Percentiles rank a stretch among this genome's conserved stretches.
These are phyloP conservation scores for Diaporthe caulivora DNA, from an alignment of 2,329 filamentous ascomycete genomes.

Conservation along the genomic window DNA sequence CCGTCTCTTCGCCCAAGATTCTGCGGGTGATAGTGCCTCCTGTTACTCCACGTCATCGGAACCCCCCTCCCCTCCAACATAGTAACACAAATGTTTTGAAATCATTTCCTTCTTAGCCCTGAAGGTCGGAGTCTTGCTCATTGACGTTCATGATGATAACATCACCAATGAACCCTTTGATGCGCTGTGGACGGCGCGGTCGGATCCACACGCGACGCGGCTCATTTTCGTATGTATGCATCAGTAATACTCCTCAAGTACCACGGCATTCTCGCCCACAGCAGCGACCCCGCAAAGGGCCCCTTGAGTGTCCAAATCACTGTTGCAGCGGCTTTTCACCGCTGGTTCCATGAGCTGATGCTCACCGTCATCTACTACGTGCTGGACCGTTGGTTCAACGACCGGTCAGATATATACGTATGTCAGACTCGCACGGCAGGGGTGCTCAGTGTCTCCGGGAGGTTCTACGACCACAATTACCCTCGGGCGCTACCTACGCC, in stretches of 20 bases:
- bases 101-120: neutral
- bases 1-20: neutral
- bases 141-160: neutral
- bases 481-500: too few species aligned
- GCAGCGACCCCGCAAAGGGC: neutral
- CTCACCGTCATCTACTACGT: neutral
- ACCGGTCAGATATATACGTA: neutral
- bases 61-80: too few species aligned
- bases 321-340: conserved; percentile 16
- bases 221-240: neutral
- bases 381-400: neutral
- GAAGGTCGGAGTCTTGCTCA: too few species aligned
- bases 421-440: neutral
- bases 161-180: neutral
- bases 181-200: neutral
- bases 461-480: too few species aligned
- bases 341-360: conserved; percentile 6
- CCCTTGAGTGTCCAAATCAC: neutral
- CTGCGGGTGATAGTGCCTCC: neutral
- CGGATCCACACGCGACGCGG: neutral
- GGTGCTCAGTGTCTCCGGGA: neutral
- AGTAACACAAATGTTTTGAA: too few species aligned
- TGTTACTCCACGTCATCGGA: neutral
- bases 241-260: neutral
- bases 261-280: conserved; percentile 21